These are phyloP conservation scores for Cryphonectria japonica DNA, from an alignment of 2,329 filamentous ascomycete genomes.

Conservation along the genomic window DNA sequence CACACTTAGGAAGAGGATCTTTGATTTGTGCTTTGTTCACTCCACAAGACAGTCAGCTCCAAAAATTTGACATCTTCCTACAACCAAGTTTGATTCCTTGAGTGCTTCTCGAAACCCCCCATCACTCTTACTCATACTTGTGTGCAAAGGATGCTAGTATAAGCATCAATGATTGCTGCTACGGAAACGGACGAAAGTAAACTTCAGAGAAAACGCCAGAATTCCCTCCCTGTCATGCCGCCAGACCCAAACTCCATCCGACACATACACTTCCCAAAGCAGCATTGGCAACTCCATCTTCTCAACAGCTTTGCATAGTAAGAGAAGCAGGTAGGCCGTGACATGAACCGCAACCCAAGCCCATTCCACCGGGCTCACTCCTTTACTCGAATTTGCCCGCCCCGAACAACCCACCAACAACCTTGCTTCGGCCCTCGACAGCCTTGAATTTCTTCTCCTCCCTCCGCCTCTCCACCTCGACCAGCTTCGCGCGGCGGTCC, in stretches of 20 bases:
- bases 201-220: neutral
- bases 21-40: neutral
- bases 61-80: neutral
- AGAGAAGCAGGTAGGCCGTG: neutral
- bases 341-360: neutral
- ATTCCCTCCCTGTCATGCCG: neutral
- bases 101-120: neutral
- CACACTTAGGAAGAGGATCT: neutral
- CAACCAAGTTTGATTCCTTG: neutral
- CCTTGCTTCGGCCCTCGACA: conserved; percentile 58
- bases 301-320: neutral
- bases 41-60: neutral
- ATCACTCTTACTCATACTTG: neutral
- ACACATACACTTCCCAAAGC: neutral
- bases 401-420: conserved; percentile 62
- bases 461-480: conserved; percentile 60
- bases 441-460: conserved; percentile 62
- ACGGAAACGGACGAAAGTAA: neutral
- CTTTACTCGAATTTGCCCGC: conserved; percentile 56
- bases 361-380: neutral
- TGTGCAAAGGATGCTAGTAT: neutral
- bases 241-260: neutral
- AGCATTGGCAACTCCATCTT: neutral
- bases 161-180: neutral
- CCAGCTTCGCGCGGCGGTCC: conserved; percentile 57